These are phyloP conservation scores for Ophiostoma quercus DNA, from an alignment of 2,329 filamentous ascomycete species.

Conservation along the genomic window DNA sequence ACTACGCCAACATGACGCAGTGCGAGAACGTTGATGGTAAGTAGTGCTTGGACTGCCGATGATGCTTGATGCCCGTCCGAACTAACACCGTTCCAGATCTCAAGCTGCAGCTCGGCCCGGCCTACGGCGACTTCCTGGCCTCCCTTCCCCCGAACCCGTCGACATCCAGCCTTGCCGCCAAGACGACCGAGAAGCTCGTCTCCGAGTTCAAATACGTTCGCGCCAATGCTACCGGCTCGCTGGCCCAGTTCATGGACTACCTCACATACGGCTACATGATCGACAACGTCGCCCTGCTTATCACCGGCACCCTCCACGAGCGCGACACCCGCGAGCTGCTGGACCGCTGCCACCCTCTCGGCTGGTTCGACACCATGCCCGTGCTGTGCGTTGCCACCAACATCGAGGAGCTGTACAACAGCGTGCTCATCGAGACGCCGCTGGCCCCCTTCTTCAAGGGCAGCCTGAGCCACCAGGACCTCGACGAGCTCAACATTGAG, in stretches of 20 bases:
- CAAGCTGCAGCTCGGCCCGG: conserved; percentile 92
- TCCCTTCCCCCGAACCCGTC: conserved; percentile 93
- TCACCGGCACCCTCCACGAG: conserved; percentile 96
- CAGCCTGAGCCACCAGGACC: conserved; percentile 88
- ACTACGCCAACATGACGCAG: conserved; percentile 94
- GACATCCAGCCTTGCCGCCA: conserved; percentile 87
- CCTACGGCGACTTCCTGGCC: conserved; percentile 95
- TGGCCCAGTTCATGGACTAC: conserved; percentile 96
- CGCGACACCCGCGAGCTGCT: conserved; percentile 92
- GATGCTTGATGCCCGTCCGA: conserved; percentile 45
- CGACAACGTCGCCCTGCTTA: conserved; percentile 95
- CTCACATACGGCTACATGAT: conserved; percentile 99
- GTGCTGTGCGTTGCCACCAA: conserved; percentile 97
- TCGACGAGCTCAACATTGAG: conserved; percentile 98
- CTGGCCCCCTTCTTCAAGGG: conserved; percentile 97
- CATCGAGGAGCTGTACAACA: conserved; percentile 98
- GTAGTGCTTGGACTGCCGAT: conserved; percentile 28
- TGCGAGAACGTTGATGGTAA: conserved; percentile 95
- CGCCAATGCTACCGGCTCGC: conserved; percentile 83
- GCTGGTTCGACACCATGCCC: conserved; percentile 99
- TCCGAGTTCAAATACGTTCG: conserved; percentile 95
- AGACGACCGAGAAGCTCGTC: conserved; percentile 96
- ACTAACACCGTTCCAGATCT: conserved; percentile 58
- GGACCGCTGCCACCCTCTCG: conserved; percentile 91
- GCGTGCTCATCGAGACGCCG: conserved; percentile 92